Evolutionary conservation across 2,329 filamentous ascomycete genomes (phyloP).

Genomic region (Phialophora chinensis): DNA sequence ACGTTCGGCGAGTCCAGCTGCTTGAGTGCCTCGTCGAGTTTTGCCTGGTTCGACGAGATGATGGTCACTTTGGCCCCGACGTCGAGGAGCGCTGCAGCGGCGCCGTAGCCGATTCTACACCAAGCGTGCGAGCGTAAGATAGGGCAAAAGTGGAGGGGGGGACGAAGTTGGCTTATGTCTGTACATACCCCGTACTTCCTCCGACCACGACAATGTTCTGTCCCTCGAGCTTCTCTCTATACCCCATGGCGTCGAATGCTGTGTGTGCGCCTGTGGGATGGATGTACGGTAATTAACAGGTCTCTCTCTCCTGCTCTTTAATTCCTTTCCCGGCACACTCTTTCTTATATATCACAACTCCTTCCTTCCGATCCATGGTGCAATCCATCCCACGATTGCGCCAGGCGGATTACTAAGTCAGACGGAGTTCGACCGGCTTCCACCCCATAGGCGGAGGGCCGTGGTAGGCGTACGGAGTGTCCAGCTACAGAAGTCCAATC

Average conservation of each 20-base stretch:
- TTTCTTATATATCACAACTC: background rate
- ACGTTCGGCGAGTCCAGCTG: conserved; percentile 45
- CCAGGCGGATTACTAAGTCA: conserved; percentile 5
- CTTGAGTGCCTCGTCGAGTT: conserved; percentile 55
- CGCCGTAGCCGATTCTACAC: conserved; percentile 58
- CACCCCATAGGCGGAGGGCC: background rate
- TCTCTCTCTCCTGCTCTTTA: too few species aligned
- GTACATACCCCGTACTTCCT: conserved; percentile 31
- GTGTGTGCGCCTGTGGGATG: too few species aligned
- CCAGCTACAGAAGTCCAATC: background rate
- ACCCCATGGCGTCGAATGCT: conserved; percentile 2
- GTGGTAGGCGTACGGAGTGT: too few species aligned
- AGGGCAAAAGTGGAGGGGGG: background rate
- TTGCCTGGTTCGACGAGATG: conserved; percentile 60
- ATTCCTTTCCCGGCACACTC: too few species aligned
- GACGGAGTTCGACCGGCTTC: conserved; percentile 1
- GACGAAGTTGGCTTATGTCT: too few species aligned
- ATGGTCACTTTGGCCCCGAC: conserved; percentile 63
- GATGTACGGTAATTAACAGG: too few species aligned
- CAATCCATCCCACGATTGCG: background rate
- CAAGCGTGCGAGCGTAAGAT: too few species aligned
- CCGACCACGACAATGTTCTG: conserved; percentile 32
- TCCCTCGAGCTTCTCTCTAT: conserved; percentile 29
- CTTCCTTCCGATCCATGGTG: background rate
- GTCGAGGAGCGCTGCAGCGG: conserved; percentile 64